Evolutionary conservation across 78 protist species (phyloP).

Genomic region (Pelomyxa schiedti): DNA sequence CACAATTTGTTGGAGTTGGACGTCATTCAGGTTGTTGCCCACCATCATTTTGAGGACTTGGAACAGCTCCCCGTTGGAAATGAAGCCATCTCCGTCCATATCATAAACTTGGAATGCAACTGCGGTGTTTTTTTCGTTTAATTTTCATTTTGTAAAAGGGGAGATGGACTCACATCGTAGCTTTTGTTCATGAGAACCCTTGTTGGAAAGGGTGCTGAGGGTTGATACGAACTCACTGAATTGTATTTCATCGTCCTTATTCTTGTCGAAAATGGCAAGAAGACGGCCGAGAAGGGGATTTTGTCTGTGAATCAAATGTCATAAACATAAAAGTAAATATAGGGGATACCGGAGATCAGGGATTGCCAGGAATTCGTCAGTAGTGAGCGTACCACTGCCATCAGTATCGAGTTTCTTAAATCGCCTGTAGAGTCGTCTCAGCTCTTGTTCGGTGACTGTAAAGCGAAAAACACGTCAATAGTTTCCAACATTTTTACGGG

Average conservation of each 20-base stretch:
- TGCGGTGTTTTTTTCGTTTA: neutral
- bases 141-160: neutral
- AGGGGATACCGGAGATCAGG: conserved; percentile 78
- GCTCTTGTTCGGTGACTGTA: conserved; percentile 50
- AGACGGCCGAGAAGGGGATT: conserved; percentile 67
- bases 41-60: conserved; percentile 89
- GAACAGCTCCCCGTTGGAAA: conserved; percentile 73
- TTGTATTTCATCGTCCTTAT: conserved; percentile 71
- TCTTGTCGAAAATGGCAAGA: conserved; percentile 54
- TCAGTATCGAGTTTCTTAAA: conserved; percentile 78
- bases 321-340: neutral
- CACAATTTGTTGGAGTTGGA: conserved; percentile 91
- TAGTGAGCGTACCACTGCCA: conserved; percentile 66
- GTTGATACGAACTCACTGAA: conserved; percentile 66
- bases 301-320: conserved; percentile 10
- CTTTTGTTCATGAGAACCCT: conserved; percentile 62
- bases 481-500: neutral
- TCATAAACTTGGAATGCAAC: conserved; percentile 80
- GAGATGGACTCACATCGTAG: conserved; percentile 40
- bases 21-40: conserved; percentile 79
- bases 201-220: conserved; percentile 46
- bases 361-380: conserved; percentile 71
- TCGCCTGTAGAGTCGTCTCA: conserved; percentile 64
- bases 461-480: neutral
- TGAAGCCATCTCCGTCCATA: conserved; percentile 84